Conservation (phyloP, 768 basidiomycete genomes). For the Leucocoprinus leucothites region DNA sequence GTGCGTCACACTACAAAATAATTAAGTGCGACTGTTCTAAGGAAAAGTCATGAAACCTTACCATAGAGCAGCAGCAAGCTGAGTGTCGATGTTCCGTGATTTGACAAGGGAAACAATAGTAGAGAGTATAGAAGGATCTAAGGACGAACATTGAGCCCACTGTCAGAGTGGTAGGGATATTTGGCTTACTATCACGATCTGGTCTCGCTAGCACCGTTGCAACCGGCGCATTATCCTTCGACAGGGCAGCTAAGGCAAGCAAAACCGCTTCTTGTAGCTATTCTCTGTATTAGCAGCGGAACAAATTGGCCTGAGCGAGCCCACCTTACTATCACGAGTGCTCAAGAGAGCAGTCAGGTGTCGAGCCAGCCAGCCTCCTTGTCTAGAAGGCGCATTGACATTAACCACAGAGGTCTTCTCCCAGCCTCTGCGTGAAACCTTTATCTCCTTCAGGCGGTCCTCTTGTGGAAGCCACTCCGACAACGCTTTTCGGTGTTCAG, state of each 20-base stretch:
- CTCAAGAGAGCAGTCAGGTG: constrained; percentile 46
- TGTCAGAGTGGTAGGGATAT: neutral
- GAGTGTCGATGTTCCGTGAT: constrained; percentile 56
- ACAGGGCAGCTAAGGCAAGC: constrained; percentile 60
- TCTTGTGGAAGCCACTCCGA: constrained; percentile 60
- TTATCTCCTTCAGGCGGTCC: constrained; percentile 52
- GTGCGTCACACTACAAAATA: constrained; percentile 47
- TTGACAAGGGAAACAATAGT: constrained; percentile 51
- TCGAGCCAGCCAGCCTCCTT: constrained; percentile 60
- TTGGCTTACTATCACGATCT: constrained; percentile 30
- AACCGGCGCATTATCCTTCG: constrained; percentile 56
- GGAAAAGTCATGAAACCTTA: constrained; percentile 22
- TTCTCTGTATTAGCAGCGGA: neutral
- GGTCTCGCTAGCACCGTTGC: constrained; percentile 47
- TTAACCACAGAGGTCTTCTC: constrained; percentile 51
- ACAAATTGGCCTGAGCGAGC: neutral
- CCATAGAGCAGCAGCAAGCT: constrained; percentile 73
- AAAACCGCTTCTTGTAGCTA: constrained; percentile 69
- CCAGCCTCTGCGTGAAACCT: constrained; percentile 59
- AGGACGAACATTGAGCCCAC: neutral
- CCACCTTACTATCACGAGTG: constrained; percentile 54
- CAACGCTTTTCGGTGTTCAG: constrained; percentile 46
- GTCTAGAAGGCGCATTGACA: constrained; percentile 34
- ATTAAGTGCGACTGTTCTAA: constrained; percentile 2
- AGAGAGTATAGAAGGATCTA: constrained; percentile 38